Conservation (phyloP, 2,329 filamentous ascomycete genomes). For the Penicillium sp. region DNA sequence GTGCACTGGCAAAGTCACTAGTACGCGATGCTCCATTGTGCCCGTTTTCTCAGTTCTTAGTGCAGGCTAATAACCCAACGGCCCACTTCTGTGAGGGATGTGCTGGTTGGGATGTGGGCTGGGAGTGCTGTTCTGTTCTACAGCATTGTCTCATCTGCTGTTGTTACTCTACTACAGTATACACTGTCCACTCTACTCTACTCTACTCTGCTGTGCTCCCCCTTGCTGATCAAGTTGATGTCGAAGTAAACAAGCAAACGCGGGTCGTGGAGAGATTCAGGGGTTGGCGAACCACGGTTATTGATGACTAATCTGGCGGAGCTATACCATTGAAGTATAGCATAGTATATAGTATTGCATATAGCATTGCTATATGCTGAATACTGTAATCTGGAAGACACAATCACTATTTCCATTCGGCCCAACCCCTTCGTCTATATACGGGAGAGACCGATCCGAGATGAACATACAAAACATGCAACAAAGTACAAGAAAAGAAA, state of each 20-base stretch:
- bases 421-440: neutral
- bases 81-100: no score
- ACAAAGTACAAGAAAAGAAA: slow-evolving; percentile 18
- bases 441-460: slow-evolving; percentile 10
- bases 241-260: slow-evolving; percentile 21
- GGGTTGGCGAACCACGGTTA: slow-evolving; percentile 25
- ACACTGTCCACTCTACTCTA: neutral
- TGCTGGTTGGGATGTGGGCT: no score
- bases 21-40: no score
- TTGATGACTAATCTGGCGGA: slow-evolving; percentile 12
- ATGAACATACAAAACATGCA: slow-evolving; percentile 5
- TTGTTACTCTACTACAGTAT: neutral
- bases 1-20: slow-evolving; percentile 20
- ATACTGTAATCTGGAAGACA: no score
- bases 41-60: no score
- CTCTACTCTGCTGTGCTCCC: neutral
- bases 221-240: no score
- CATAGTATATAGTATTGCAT: neutral
- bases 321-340: neutral
- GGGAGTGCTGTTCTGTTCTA: no score
- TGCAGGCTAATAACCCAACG: no score
- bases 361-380: neutral
- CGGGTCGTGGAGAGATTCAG: slow-evolving; percentile 23
- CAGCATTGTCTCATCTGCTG: neutral
- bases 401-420: slow-evolving; percentile 12